A percentile compares a stretch with the other conserved stretches of the same genome.
These are phyloP conservation scores for Thalassiosira profunda DNA, from an alignment of 108 stramenopile genomes.

Conservation along the genomic window DNA sequence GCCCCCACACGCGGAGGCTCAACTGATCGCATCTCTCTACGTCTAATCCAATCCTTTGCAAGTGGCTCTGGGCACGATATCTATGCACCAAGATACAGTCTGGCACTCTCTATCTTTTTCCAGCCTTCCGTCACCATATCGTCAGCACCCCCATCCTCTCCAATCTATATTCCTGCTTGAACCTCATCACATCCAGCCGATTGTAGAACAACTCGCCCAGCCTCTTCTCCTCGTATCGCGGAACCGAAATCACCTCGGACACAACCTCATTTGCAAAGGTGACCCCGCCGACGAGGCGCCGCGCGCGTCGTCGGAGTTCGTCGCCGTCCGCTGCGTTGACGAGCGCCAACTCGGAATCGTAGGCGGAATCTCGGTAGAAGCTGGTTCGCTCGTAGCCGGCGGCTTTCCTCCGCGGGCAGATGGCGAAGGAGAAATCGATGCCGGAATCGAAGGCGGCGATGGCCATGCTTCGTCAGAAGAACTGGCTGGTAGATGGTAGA, in stretches of 20 bases:
- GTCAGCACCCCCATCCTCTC: constrained; percentile 13
- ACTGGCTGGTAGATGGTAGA: background rate
- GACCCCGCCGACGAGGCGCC: constrained; percentile 5
- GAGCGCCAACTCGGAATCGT: too few species aligned
- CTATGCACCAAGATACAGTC: too few species aligned
- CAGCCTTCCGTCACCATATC: constrained; percentile 12
- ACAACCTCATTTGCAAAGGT: constrained; percentile 11
- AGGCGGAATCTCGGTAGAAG: too few species aligned
- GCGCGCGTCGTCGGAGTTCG: constrained; percentile 9
- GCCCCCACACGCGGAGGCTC: too few species aligned
- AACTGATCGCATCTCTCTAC: too few species aligned
- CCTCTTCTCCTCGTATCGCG: constrained; percentile 7
- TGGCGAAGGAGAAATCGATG: constrained; percentile 24
- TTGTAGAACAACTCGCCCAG: constrained; percentile 13
- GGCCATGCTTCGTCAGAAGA: background rate
- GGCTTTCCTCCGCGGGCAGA: background rate
- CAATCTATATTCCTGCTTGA: constrained; percentile 15
- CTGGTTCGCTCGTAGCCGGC: background rate
- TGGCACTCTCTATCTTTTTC: too few species aligned
- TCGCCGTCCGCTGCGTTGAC: constrained; percentile 16
- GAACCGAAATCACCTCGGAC: background rate
- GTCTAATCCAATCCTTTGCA: too few species aligned
- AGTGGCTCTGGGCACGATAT: too few species aligned
- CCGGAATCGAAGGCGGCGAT: constrained; percentile 3
- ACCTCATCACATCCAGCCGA: background rate